These are phyloP conservation scores for Phytophthora agathidicida DNA, from an alignment of 352 stramenopile species.

Conservation along the genomic window DNA sequence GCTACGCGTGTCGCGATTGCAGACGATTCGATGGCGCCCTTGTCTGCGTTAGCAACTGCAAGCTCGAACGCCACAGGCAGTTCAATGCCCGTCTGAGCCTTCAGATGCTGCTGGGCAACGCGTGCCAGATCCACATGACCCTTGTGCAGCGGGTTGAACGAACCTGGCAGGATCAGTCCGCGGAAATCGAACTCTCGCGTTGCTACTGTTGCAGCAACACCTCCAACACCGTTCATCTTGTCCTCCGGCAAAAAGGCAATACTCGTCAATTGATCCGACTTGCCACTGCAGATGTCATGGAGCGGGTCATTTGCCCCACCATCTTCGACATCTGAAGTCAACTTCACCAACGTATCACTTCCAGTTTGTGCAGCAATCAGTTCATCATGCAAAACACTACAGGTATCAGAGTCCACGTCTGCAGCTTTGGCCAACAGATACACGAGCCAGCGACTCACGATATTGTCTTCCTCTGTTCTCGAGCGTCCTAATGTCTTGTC, in stretches of 20 bases:
- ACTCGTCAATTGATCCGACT: constrained; percentile 33
- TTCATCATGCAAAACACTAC: constrained; percentile 35
- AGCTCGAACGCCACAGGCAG: constrained; percentile 77
- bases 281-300: constrained; percentile 32
- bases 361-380: constrained; percentile 37
- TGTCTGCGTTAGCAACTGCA: constrained; percentile 81
- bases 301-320: constrained; percentile 25
- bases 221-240: not conserved
- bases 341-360: constrained; percentile 30
- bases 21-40: constrained; percentile 56
- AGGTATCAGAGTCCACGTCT: constrained; percentile 37
- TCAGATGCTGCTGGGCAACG: constrained; percentile 51
- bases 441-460: constrained; percentile 72
- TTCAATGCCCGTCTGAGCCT: constrained; percentile 28
- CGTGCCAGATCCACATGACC: constrained; percentile 70
- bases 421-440: constrained; percentile 63
- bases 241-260: constrained; percentile 52
- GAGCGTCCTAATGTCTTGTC: constrained; percentile 65
- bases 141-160: constrained; percentile 85
- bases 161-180: constrained; percentile 74
- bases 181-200: constrained; percentile 52
- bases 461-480: constrained; percentile 69
- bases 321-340: constrained; percentile 9
- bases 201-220: constrained; percentile 10
- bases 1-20: constrained; percentile 49